Base-by-base conservation (phyloP, 495 filamentous ascomycete species). In the Aspergillus bertholletiae region DNA sequence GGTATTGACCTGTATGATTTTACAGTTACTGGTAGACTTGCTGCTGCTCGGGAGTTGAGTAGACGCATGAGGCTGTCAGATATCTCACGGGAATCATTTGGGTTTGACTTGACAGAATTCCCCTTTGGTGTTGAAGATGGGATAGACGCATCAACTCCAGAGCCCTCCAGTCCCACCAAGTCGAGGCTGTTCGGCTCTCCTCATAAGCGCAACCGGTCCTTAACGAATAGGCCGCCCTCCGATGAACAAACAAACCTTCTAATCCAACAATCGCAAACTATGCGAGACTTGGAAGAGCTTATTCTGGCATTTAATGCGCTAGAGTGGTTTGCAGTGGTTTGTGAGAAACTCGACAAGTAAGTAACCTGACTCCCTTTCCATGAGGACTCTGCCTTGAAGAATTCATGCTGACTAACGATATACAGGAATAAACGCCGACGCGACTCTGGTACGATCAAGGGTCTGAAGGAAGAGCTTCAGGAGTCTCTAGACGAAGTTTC, bases 211-310 rank as follows among this genome's bases (percentile, higher is more conserved):
- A 57, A 47, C 20, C 54, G 46, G 46, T 61, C 61, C n/a, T n/a
- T n/a, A 18, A 51, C 35, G 12, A 64, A 53, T 40, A 56, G 53
- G 4, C 23, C 51, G 2, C 54, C 61, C 9, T 41, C 55, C 7
- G 37, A 27, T 12, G 40, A 24, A 23, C 41, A 65, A 54, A 62
- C 54, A 13, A 59, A 51, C 34, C 32, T 74, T 27, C 46, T 87
- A n/a, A 60, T 78, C 22, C 70, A 72, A 26, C 75, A 84, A 46
- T 81, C 84, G 1, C 77, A 78, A 32, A 82, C 80, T n/a, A 86
- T 88, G 66, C 80, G 80, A 54, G 89, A 93, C 57, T 78, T 96
- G 32, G 86, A 92, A 68, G 75, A 78, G 47, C 72, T 96, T 24
- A 82, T 88, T 37, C 69, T 78, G 22, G 81, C 80, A 2, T 77